A percentile compares a stretch with the other conserved stretches of the same genome.
phyloP scores from a whole-genome alignment of 2,329 filamentous ascomycete genomes.

The Elsinoe batatas region DNA sequence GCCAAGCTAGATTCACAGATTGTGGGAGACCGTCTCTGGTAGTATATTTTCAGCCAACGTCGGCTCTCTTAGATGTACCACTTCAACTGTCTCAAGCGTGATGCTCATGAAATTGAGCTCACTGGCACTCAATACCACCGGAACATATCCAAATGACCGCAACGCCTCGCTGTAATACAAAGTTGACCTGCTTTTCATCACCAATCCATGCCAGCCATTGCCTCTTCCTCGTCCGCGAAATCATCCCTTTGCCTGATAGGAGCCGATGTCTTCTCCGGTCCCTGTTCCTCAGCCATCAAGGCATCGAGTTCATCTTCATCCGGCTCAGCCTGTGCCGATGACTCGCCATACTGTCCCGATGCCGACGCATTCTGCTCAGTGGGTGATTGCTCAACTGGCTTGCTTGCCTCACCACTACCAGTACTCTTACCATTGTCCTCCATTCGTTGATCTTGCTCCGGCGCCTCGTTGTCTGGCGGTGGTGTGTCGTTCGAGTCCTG shows the following conservation, averaged over 20 bases:
- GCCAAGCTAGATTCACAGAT: too few species aligned
- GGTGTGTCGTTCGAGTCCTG: background rate
- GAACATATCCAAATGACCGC: too few species aligned
- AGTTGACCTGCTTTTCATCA: conserved; percentile 37
- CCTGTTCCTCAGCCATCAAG: conserved; percentile 37
- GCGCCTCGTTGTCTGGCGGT: conserved; percentile 15
- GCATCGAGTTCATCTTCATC: conserved; percentile 46
- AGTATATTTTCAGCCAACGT: too few species aligned
- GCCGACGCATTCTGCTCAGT: conserved; percentile 15
- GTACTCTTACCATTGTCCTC: background rate
- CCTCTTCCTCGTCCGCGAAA: conserved; percentile 56
- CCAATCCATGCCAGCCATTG: conserved; percentile 43
- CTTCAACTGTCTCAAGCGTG: too few species aligned
- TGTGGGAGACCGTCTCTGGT: too few species aligned
- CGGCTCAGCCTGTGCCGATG: conserved; percentile 27
- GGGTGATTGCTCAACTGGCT: background rate
- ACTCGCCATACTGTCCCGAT: conserved; percentile 17
- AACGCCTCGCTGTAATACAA: background rate
- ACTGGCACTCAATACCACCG: too few species aligned
- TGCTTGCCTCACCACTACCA: background rate
- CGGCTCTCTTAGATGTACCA: too few species aligned
- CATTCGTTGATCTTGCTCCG: conserved; percentile 8
- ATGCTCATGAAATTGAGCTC: too few species aligned
- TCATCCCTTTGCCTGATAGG: conserved; percentile 24
- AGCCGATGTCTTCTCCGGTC: background rate